Evolutionary conservation across 1,284 basidiomycete genomes (phyloP), one percentile per base, ranked within the genome.

Genomic region (Tremellales sp.): DNA sequence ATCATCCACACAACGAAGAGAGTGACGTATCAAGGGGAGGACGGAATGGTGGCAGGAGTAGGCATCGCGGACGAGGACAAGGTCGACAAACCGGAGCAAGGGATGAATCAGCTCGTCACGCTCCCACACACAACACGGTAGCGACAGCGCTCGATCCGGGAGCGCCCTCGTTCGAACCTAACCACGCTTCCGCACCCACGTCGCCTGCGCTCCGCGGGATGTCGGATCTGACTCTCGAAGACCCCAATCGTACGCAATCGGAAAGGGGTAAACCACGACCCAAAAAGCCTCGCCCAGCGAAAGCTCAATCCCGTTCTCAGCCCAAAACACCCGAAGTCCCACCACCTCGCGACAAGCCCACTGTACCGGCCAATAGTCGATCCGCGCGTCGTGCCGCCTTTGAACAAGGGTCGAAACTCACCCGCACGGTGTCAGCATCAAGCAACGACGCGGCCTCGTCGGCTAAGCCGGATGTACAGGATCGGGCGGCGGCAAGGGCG

Each of bases 351-450:
- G n/a, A n/a, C n/a, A n/a, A n/a, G n/a, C n/a, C n/a, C n/a, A 13
- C 33, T 15, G 33, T 15, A 6, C 39, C 15, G 29, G 37, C 31
- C 29, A 46, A 43, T 22, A 17, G 40, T 24, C 22, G 46, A 36
- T 43, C 26, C 3, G n/a, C 29, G 11, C 55, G 66, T 5, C 60
- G 65, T 36, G 67, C 69, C 1, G 69, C 69, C 0, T 72, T 72
- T 33, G 62, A 67, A 19, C 57, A 60, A 42, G 49, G 57, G 25
- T 59, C 54, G 2, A 63, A 62, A 43, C 43, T 67, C 3, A 61
- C 64, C 2, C 51, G 52, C 27, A 52, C 51, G 11, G 31, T 43
- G 3, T 50, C 54, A n/a, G 24, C 51, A 26, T 48, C 47, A 12
- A 44, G 45, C 6, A n/a, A n/a, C n/a, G n/a, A n/a, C n/a, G 41